Base-by-base conservation (phyloP, 2,329 filamentous ascomycete species). In the Coniella lustricola region DNA sequence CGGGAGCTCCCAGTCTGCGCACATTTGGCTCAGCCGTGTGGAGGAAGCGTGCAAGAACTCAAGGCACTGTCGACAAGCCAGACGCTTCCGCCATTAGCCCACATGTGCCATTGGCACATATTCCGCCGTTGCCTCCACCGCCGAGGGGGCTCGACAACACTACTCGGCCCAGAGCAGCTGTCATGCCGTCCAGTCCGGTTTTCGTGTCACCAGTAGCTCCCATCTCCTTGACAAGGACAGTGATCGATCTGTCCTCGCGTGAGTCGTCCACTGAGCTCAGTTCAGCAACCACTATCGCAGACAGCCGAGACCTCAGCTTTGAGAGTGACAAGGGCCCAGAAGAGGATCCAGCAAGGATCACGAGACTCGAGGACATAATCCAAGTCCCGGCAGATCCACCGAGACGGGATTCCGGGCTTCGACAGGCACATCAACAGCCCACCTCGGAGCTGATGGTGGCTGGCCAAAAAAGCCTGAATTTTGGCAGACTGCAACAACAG, bases 391-490 rank as follows among this genome's bases (percentile, higher is more conserved):
- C 47, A 43, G 33, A 49, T 3, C n/a, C 38, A 9, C 20, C 22
- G 3, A 13, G 13, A 9, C 7, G 13, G 29, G 38, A 41, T 13
- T 16, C 22, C 22, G n/a, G 13, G 4, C 22, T 10, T 31, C 22
- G 14, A 7, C 16, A 17, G n/a, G 14, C 20, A 48, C 64, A 29
- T 29, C 25, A 69, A 46, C 68, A 75, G 51, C 68, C 65, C 33
- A 73, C 77, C 55, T 72, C 68, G 31, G 67, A 75, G 55, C 69
- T 72, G 51, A 68, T 72, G 38, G 61, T 74, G 38, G 68, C 69
- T 20, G 72, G 76, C 54, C 72, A 75, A 58, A 73, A 72, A 61
- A 71, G 67, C 56, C 68, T 70, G 46, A 71, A 76, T 54, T 64
- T 73, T 18, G 67, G 67, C 42, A 68, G 71, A 46, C 65, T 74